phyloP scores from a whole-genome alignment of 2,329 filamentous ascomycete species.

The Penicillium sp. region DNA sequence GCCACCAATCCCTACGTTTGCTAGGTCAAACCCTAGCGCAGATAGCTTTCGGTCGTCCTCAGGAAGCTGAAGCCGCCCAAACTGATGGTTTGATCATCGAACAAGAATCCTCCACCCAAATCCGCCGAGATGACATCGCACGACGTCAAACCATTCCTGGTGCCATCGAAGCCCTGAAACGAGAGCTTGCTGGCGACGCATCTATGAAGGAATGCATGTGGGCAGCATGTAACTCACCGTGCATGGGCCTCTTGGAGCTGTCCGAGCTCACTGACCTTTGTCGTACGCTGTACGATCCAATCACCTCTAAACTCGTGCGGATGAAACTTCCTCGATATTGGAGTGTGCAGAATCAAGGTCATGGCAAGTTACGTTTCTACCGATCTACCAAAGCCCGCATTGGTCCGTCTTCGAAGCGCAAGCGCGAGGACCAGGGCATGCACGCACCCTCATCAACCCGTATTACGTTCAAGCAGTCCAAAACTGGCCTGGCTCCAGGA shows the following conservation, averaged over 20 bases:
- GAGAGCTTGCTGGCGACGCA: slow-evolving; percentile 43
- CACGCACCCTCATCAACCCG: slow-evolving; percentile 28
- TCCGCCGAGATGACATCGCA: slow-evolving; percentile 47
- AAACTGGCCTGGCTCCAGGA: slow-evolving; percentile 19
- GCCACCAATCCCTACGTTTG: slow-evolving; percentile 44
- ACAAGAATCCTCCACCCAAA: slow-evolving; percentile 45
- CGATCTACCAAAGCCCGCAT: slow-evolving; percentile 34
- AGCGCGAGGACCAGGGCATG: slow-evolving; percentile 33
- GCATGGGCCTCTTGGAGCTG: slow-evolving; percentile 46
- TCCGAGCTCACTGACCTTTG: slow-evolving; percentile 52
- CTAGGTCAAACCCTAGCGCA: slow-evolving; percentile 51
- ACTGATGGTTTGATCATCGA: slow-evolving; percentile 49
- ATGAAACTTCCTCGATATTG: slow-evolving; percentile 52
- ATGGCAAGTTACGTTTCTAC: slow-evolving; percentile 40
- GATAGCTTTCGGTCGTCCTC: slow-evolving; percentile 50
- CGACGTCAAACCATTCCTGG: slow-evolving; percentile 51
- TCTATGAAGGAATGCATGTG: slow-evolving; percentile 48
- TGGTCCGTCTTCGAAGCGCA: slow-evolving; percentile 30
- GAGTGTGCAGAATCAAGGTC: slow-evolving; percentile 45
- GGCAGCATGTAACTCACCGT: slow-evolving; percentile 47
- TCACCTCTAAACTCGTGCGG: slow-evolving; percentile 43
- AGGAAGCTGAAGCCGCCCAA: slow-evolving; percentile 25
- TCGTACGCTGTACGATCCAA: slow-evolving; percentile 47
- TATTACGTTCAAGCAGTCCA: slow-evolving; percentile 38
- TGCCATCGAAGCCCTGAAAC: slow-evolving; percentile 49